Evolutionary conservation across 2,329 filamentous ascomycete genomes (phyloP).

Genomic region (Chaetomiaceae sp.): DNA sequence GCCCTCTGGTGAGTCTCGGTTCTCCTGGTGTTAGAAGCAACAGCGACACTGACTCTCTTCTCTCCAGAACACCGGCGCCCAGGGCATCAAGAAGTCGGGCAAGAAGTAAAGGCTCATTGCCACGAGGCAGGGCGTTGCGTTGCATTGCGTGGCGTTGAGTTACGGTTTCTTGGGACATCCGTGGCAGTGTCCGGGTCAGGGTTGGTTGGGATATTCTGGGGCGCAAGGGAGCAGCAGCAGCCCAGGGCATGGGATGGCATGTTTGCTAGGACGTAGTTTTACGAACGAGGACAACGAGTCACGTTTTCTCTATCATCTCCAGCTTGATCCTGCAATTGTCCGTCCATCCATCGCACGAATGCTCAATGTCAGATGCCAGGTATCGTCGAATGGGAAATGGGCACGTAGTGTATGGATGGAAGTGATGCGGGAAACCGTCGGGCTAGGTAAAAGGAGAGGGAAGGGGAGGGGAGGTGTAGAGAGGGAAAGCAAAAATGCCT

Average conservation of each 20-base stretch:
- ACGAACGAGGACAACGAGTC: neutral
- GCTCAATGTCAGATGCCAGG: too few relatives aligned
- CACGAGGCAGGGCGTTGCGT: neutral
- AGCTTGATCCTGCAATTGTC: too few relatives aligned
- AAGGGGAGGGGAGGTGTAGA: too few relatives aligned
- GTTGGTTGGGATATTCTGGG: neutral
- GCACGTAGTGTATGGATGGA: too few relatives aligned
- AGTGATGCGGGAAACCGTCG: too few relatives aligned
- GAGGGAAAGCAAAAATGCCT: too few relatives aligned
- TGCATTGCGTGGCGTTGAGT: neutral
- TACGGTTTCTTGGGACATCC: neutral
- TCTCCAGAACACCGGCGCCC: slow-evolving; percentile 24
- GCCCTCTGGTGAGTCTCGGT: slow-evolving; percentile 55
- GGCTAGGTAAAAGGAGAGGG: too few relatives aligned
- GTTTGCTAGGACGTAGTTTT: neutral
- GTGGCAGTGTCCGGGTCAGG: neutral
- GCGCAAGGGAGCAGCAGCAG: neutral
- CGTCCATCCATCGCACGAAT: too few relatives aligned
- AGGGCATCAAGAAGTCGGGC: slow-evolving; percentile 94
- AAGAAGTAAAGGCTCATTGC: slow-evolving; percentile 69
- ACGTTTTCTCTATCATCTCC: neutral
- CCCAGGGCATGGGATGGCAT: neutral
- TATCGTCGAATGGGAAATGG: too few relatives aligned
- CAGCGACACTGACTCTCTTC: neutral
- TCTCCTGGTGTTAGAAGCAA: neutral